Evolutionary conservation across 129 eudicot genomes (phyloP).

Genomic region (Helianthus tuberosus): DNA sequence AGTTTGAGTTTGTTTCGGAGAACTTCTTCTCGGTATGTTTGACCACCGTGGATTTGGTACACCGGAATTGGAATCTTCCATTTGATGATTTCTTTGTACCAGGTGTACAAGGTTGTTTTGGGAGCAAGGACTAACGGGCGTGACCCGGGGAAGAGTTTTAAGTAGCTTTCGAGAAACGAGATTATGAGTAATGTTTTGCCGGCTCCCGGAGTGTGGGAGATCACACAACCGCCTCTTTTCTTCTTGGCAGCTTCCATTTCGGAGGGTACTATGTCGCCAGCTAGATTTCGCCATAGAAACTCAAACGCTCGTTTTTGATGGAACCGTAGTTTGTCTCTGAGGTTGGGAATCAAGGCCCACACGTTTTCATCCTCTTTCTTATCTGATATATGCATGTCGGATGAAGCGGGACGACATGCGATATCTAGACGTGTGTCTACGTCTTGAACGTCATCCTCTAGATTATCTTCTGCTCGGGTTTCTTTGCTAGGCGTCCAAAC

Average conservation of each 20-base stretch:
- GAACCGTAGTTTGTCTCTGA: conserved; percentile 63
- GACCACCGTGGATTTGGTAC: conserved; percentile 98
- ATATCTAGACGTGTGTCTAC: conserved; percentile 52
- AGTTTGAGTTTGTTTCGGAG: conserved; percentile 61
- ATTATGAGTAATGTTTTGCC: conserved; percentile 93
- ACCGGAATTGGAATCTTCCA: conserved; percentile 95
- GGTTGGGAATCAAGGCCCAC: conserved; percentile 94
- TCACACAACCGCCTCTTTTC: conserved; percentile 90
- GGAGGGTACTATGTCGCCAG: conserved; percentile 76
- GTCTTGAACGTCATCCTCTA: conserved; percentile 45
- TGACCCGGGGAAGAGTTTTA: conserved; percentile 87
- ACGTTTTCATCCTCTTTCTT: conserved; percentile 63
- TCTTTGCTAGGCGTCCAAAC: conserved; percentile 55
- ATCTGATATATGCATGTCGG: conserved; percentile 49
- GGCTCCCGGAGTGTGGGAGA: conserved; percentile 99
- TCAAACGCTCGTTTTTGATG: conserved; percentile 94
- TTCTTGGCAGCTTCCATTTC: conserved; percentile 66
- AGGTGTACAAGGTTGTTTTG: conserved; percentile 90
- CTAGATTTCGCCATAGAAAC: conserved; percentile 94
- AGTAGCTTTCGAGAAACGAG: conserved; percentile 88
- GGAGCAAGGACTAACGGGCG: conserved; percentile 98
- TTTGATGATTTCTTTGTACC: conserved; percentile 97
- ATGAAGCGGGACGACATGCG: conserved; percentile 57
- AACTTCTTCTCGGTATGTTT: conserved; percentile 86
- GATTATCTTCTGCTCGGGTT: conserved; percentile 46